Evolutionary conservation across 352 stramenopile species (phyloP).

Genomic region (Phytophthora europaea): DNA sequence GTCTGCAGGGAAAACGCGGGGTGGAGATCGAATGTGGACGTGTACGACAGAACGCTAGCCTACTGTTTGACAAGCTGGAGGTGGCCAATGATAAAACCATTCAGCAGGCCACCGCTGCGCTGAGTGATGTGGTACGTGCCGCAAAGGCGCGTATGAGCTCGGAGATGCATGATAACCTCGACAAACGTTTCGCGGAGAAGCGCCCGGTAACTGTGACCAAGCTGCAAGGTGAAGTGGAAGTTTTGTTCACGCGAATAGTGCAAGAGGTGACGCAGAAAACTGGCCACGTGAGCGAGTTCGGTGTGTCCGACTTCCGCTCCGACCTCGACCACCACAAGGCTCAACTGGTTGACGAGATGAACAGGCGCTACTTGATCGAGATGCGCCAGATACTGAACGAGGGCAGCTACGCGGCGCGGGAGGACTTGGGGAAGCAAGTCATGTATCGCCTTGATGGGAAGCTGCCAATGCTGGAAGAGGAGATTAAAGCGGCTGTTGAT

Average conservation of each 20-base stretch:
- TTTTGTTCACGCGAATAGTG: slow-evolving; percentile 41
- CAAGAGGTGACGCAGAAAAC: slow-evolving; percentile 45
- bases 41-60: slow-evolving; percentile 63
- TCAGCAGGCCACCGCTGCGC: slow-evolving; percentile 57
- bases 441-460: slow-evolving; percentile 74
- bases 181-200: slow-evolving; percentile 64
- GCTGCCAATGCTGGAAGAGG: slow-evolving; percentile 67
- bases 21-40: slow-evolving; percentile 46
- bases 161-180: slow-evolving; percentile 67
- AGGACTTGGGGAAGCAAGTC: slow-evolving; percentile 75
- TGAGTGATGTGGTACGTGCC: slow-evolving; percentile 63
- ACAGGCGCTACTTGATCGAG: slow-evolving; percentile 81
- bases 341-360: slow-evolving; percentile 72
- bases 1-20: slow-evolving; percentile 52
- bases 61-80: slow-evolving; percentile 81
- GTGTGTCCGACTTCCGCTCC: slow-evolving; percentile 46
- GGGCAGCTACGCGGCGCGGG: slow-evolving; percentile 63
- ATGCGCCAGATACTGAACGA: slow-evolving; percentile 83
- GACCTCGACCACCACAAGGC: slow-evolving; percentile 77
- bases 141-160: slow-evolving; percentile 73
- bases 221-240: slow-evolving; percentile 70
- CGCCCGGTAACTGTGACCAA: slow-evolving; percentile 64
- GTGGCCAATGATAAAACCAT: slow-evolving; percentile 80
- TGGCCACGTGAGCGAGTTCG: slow-evolving; percentile 33
- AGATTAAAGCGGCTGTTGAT: slow-evolving; percentile 72